Evolutionary conservation across 495 filamentous ascomycete species (phyloP).

Genomic region (Aspergillus taichungensis): DNA sequence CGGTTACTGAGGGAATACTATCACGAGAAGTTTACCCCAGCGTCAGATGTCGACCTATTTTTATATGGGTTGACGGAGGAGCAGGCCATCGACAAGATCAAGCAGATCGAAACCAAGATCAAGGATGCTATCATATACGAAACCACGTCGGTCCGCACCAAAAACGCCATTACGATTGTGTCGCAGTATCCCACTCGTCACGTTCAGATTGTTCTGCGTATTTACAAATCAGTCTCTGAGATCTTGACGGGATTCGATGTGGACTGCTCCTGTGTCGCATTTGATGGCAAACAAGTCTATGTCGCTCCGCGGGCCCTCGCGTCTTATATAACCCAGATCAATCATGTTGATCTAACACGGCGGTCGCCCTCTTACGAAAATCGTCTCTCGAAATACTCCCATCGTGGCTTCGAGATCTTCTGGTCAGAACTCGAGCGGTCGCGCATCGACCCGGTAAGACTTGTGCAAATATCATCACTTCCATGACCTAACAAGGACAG

Average conservation of each 20-base stretch:
- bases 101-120: conserved; percentile 61
- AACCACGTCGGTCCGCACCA: conserved; percentile 67
- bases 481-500: conserved; percentile 9
- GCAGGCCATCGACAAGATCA: conserved; percentile 71
- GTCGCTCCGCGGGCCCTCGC: conserved; percentile 59
- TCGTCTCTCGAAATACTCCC: conserved; percentile 79
- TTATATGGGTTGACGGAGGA: conserved; percentile 65
- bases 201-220: conserved; percentile 72
- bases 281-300: conserved; percentile 68
- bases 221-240: conserved; percentile 72
- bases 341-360: conserved; percentile 67
- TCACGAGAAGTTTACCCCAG: conserved; percentile 67
- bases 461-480: background rate
- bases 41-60: conserved; percentile 80
- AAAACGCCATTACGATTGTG: conserved; percentile 76
- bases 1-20: conserved; percentile 59
- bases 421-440: conserved; percentile 64
- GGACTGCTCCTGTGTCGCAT: conserved; percentile 71
- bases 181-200: conserved; percentile 76
- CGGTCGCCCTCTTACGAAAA: conserved; percentile 81
- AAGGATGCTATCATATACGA: conserved; percentile 66
- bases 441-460: conserved; percentile 54
- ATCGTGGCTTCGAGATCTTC: conserved; percentile 73
- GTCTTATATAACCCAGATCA: conserved; percentile 71
- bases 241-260: conserved; percentile 83